These are phyloP conservation scores for Handroanthus guayacan DNA, from an alignment of 257 asterid genomes.

Conservation along the genomic window DNA sequence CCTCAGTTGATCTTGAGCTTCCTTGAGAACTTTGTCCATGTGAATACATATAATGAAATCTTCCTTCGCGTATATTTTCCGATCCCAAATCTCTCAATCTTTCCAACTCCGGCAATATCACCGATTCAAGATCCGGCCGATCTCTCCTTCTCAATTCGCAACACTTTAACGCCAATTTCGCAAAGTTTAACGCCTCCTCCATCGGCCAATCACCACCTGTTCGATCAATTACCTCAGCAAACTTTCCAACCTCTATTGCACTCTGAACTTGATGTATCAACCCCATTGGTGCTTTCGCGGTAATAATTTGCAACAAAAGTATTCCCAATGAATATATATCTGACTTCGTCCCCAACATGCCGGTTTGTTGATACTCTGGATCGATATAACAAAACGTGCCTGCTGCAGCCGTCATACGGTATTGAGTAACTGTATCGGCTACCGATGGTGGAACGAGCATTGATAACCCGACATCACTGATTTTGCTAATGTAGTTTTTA, in stretches of 20 bases:
- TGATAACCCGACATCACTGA: constrained; percentile 81
- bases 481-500: constrained; percentile 73
- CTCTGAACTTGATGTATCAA: constrained; percentile 57
- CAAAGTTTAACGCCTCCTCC: constrained; percentile 65
- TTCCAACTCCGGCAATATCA: constrained; percentile 69
- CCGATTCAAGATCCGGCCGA: constrained; percentile 75
- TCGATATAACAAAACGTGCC: constrained; percentile 96
- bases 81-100: constrained; percentile 57
- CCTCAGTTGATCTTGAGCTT: constrained; percentile 47
- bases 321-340: constrained; percentile 79
- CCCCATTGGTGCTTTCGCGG: constrained; percentile 83
- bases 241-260: constrained; percentile 64
- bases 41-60: constrained; percentile 22
- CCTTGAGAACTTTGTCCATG: constrained; percentile 37
- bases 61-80: constrained; percentile 12
- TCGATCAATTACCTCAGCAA: constrained; percentile 62
- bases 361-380: constrained; percentile 89
- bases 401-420: constrained; percentile 81
- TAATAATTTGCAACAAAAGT: constrained; percentile 65
- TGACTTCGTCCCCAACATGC: constrained; percentile 80
- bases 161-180: constrained; percentile 71
- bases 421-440: constrained; percentile 56
- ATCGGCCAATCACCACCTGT: constrained; percentile 76
- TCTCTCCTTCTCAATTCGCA: constrained; percentile 83
- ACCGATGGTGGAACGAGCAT: constrained; percentile 69